These are phyloP conservation scores for Talaromyces islandicus DNA, from an alignment of 2,329 filamentous ascomycete species.

Conservation along the genomic window DNA sequence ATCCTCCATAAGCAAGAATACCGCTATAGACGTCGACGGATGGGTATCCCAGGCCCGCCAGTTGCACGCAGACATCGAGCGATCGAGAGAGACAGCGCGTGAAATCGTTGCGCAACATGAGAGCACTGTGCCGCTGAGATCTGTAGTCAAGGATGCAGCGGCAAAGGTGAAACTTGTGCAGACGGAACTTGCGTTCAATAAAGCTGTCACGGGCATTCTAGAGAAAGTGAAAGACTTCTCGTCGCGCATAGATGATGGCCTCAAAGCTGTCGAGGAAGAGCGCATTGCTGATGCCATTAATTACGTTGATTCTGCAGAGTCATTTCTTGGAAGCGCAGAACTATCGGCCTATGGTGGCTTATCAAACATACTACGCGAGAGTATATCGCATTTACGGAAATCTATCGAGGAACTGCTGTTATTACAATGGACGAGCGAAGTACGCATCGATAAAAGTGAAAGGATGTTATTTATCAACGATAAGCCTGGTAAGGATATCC, in stretches of 20 bases:
- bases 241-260: conserved; percentile 41
- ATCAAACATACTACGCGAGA: conserved; percentile 54
- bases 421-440: conserved; percentile 63
- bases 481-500: conserved; percentile 43
- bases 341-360: conserved; percentile 32
- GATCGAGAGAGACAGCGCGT: conserved; percentile 70
- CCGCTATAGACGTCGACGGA: conserved; percentile 70
- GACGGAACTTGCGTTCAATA: conserved; percentile 55
- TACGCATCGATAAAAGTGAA: conserved; percentile 55
- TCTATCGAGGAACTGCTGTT: conserved; percentile 62
- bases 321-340: conserved; percentile 20
- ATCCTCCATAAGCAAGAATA: conserved; percentile 67
- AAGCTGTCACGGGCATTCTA: conserved; percentile 45
- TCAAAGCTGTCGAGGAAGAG: conserved; percentile 39
- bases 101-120: conserved; percentile 76
- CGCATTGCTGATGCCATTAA: conserved; percentile 44
- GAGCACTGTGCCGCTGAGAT: conserved; percentile 57
- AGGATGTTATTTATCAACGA: conserved; percentile 53
- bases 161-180: conserved; percentile 52
- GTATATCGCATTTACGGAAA: conserved; percentile 60
- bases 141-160: conserved; percentile 56
- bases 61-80: conserved; percentile 77
- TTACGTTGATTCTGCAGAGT: conserved; percentile 39
- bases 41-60: conserved; percentile 83
- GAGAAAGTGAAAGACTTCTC: conserved; percentile 48